phyloP scores from a whole-genome alignment of 208 protist genomes.

The Trichomonas vaginalis region DNA sequence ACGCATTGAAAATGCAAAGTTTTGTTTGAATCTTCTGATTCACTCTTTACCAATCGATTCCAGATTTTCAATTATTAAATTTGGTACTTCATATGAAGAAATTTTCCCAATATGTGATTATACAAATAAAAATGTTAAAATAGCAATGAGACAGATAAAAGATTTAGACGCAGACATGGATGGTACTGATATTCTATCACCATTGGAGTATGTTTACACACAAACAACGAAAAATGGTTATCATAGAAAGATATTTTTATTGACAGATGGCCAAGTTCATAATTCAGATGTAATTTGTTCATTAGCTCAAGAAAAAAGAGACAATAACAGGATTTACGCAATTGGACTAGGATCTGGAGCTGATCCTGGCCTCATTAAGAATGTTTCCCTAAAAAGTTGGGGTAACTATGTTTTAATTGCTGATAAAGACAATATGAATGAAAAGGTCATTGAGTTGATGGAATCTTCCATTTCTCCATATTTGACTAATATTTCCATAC shows the following conservation, averaged over 20 bases:
- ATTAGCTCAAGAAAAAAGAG: not conserved
- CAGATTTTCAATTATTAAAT: slow-evolving; percentile 42
- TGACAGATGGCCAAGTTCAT: slow-evolving; percentile 40
- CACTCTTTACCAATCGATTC: slow-evolving; percentile 26
- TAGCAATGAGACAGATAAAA: not conserved
- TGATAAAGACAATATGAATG: not conserved
- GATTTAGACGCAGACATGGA: slow-evolving; percentile 37
- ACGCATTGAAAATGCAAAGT: not conserved
- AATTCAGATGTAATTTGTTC: not conserved
- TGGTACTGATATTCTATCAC: slow-evolving; percentile 41
- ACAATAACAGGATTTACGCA: not conserved
- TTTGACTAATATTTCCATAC: not conserved
- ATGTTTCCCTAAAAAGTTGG: not conserved
- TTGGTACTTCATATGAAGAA: slow-evolving; percentile 25
- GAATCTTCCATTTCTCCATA: not conserved
- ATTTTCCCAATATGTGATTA: slow-evolving; percentile 31
- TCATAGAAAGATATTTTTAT: slow-evolving; percentile 37
- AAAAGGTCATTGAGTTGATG: not conserved
- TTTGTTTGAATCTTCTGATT: slow-evolving; percentile 35
- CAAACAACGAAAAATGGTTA: not conserved
- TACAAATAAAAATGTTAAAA: slow-evolving; percentile 20
- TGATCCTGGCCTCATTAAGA: not conserved
- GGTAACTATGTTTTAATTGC: not conserved
- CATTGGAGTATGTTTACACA: slow-evolving; percentile 27
- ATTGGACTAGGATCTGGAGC: not conserved